Conservation (phyloP, 192 early-diverging fungal species). For the Cladochytrium replicatum region DNA sequence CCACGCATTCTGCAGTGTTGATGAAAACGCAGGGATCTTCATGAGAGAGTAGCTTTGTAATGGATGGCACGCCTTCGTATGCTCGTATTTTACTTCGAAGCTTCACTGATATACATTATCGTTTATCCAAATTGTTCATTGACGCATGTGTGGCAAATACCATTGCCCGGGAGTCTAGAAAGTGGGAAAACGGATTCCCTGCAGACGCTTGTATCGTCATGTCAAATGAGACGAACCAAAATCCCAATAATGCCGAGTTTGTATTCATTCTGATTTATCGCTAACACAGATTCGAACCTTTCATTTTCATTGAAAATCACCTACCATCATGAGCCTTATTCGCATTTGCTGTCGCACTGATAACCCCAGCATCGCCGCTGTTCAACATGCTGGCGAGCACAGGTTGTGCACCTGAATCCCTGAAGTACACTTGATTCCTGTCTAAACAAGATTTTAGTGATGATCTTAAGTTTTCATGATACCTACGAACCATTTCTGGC, state of each 20-base stretch:
- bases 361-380: conserved; percentile 17
- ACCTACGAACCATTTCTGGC: too few relatives aligned
- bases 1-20: conserved; percentile 40
- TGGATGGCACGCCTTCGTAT: conserved; percentile 17
- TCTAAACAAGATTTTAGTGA: too few relatives aligned
- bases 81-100: conserved; percentile 21
- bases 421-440: not conserved
- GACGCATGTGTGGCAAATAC: conserved; percentile 8
- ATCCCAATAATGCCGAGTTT: conserved; percentile 33
- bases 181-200: conserved; percentile 31
- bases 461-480: too few relatives aligned
- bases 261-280: conserved; percentile 35
- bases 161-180: conserved; percentile 31
- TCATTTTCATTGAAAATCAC: not conserved
- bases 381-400: conserved; percentile 18
- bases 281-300: conserved; percentile 8
- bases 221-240: conserved; percentile 26
- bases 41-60: conserved; percentile 24
- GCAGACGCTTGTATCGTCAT: conserved; percentile 32
- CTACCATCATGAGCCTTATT: conserved; percentile 34
- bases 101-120: conserved; percentile 22
- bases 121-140: not conserved
- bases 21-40: conserved; percentile 32
- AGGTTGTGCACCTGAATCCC: conserved; percentile 20
- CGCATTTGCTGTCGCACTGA: conserved; percentile 32